phyloP scores from a whole-genome alignment of 495 filamentous ascomycete species.

The Amphirosellinia nigrospora region DNA sequence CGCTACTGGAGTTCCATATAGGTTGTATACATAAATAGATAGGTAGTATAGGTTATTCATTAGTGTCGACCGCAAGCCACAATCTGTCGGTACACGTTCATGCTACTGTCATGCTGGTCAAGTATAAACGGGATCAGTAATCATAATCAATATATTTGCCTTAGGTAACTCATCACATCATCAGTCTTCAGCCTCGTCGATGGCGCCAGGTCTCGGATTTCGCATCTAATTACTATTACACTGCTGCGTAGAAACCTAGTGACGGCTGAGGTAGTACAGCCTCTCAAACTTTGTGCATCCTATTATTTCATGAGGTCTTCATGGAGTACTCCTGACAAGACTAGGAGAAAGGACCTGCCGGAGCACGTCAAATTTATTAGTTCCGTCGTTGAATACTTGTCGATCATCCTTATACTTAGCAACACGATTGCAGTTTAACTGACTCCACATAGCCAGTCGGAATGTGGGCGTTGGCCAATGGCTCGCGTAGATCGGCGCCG shows the following conservation, averaged over 20 bases:
- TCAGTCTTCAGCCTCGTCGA: conserved; percentile 8
- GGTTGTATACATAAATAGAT: not conserved
- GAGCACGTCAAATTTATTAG: not conserved
- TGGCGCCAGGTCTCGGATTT: not conserved
- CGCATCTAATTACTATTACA: not conserved
- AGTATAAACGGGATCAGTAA: conserved; percentile 2
- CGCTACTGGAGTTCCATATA: conserved; percentile 4
- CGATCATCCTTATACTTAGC: not conserved
- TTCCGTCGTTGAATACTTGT: not conserved
- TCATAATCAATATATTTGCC: not conserved
- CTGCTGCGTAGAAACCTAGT: not conserved
- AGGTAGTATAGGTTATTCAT: not conserved
- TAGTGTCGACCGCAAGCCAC: conserved; percentile 1
- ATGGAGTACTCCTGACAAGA: not conserved
- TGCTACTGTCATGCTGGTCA: not conserved
- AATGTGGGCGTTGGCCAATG: not conserved
- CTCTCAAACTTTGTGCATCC: not conserved
- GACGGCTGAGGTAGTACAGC: no score
- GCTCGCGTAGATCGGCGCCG: conserved; percentile 14
- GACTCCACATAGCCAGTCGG: not conserved
- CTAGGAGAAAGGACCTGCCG: not conserved
- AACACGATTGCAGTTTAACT: not conserved
- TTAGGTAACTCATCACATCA: not conserved
- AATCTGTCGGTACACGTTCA: conserved; percentile 1
- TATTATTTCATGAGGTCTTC: not conserved